Conservation (phyloP, 495 filamentous ascomycete genomes). For the Friedmanniomyces endolithicus region DNA sequence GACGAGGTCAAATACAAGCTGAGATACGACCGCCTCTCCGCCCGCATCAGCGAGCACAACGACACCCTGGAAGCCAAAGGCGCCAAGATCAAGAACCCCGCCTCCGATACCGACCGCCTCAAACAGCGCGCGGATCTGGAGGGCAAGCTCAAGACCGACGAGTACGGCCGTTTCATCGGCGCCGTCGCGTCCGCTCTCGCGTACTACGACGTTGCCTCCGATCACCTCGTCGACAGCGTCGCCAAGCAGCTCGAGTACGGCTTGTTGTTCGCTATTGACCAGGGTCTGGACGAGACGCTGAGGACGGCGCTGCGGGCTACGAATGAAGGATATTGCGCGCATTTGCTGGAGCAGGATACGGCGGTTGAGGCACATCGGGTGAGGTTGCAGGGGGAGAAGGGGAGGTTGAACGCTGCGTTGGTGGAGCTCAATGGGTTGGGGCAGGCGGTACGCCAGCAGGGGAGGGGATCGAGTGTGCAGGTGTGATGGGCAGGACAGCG, state of each 20-base stretch:
- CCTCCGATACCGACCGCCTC: not conserved
- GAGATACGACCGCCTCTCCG: not conserved
- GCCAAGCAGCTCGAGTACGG: constrained; percentile 37
- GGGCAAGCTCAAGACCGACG: constrained; percentile 26
- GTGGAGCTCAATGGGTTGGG: constrained; percentile 7
- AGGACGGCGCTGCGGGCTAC: constrained; percentile 18
- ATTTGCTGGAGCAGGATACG: constrained; percentile 41
- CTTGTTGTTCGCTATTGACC: constrained; percentile 35
- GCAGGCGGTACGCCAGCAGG: not conserved
- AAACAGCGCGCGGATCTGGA: constrained; percentile 2
- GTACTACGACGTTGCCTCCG: constrained; percentile 44
- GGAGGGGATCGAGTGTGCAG: not conserved
- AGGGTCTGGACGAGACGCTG: constrained; percentile 29
- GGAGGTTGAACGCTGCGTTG: constrained; percentile 34
- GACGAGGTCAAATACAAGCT: not conserved
- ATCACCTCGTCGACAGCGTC: constrained; percentile 38
- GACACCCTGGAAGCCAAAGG: not conserved
- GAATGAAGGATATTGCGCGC: constrained; percentile 32
- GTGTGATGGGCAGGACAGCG: too few species aligned
- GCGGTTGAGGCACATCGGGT: constrained; percentile 33
- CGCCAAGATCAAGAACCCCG: constrained; percentile 5
- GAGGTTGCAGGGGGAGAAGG: constrained; percentile 32
- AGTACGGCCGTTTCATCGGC: constrained; percentile 35
- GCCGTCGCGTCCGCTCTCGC: constrained; percentile 39
- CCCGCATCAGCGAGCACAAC: constrained; percentile 5